A percentile compares a stretch with the other conserved stretches of the same genome.
Evolutionary conservation across 371 early-diverging fungal species (phyloP).

Genomic region (Gilbertella persicaria): DNA sequence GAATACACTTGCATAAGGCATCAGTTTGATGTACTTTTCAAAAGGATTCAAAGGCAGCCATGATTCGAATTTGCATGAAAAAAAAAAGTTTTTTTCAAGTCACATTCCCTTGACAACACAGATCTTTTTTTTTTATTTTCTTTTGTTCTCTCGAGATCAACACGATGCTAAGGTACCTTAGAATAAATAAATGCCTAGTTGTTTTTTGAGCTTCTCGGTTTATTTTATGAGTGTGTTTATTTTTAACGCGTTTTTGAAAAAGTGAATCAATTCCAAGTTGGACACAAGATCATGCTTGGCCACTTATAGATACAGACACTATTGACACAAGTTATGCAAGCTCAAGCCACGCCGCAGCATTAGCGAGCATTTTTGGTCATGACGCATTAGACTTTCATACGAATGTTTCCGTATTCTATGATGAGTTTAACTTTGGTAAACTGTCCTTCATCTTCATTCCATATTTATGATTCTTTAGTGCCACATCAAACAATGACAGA

Average conservation of each 20-base stretch:
- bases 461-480: not conserved
- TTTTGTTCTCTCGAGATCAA: too few species aligned
- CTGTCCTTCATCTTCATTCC: not conserved
- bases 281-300: conserved; percentile 11
- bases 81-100: too few species aligned
- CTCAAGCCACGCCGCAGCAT: conserved; percentile 3
- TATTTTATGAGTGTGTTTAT: not conserved
- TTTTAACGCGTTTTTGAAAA: not conserved
- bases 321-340: not conserved
- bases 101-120: too few species aligned
- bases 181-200: too few species aligned
- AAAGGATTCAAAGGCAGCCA: too few species aligned
- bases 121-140: too few species aligned
- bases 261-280: conserved; percentile 18
- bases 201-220: not conserved
- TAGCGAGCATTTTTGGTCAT: conserved; percentile 23
- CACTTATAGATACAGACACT: not conserved
- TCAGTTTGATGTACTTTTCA: too few species aligned
- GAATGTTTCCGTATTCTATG: conserved; percentile 2
- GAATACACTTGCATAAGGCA: too few species aligned
- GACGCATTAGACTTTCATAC: conserved; percentile 16
- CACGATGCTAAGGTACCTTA: too few species aligned
- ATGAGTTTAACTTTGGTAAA: conserved; percentile 21
- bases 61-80: too few species aligned
- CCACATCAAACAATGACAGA: conserved; percentile 2